Conservation (phyloP, 2,329 filamentous ascomycete species). For the Delphinella strobiligena region DNA sequence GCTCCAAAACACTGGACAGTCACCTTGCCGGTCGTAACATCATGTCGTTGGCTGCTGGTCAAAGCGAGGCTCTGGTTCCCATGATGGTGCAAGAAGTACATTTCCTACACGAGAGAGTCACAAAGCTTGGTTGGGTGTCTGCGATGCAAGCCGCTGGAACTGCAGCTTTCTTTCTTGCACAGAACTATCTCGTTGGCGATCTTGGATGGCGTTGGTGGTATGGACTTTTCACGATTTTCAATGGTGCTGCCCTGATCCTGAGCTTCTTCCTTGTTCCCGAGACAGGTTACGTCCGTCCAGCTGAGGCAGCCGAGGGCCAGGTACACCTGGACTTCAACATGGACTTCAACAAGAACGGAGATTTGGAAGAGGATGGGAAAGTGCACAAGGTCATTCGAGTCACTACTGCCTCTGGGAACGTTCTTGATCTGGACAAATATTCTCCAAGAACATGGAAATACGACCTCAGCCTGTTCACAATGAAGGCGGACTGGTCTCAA, state of each 20-base stretch:
- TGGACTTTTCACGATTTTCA: neutral
- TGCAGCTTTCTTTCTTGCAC: neutral
- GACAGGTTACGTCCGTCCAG: neutral
- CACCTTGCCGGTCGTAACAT: conserved; percentile 20
- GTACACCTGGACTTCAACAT: too few relatives aligned
- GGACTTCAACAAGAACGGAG: too few relatives aligned
- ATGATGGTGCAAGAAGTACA: conserved; percentile 13
- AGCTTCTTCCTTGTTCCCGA: neutral
- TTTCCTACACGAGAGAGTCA: conserved; percentile 11
- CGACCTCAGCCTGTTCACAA: conserved; percentile 4
- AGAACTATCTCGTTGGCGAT: neutral
- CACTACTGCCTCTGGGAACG: conserved; percentile 3
- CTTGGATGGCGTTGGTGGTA: neutral
- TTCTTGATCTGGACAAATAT: conserved; percentile 5
- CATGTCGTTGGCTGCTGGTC: conserved; percentile 18
- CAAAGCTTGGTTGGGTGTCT: neutral
- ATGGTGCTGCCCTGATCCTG: neutral
- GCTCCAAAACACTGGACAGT: conserved; percentile 12
- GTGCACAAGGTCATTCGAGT: conserved; percentile 5
- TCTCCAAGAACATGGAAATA: conserved; percentile 3
- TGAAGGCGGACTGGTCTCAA: conserved; percentile 1
- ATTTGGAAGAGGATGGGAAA: conserved; percentile 2
- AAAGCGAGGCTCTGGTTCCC: conserved; percentile 16
- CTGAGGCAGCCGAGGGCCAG: conserved; percentile 2
- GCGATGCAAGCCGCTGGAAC: neutral